Evolutionary conservation across 495 filamentous ascomycete genomes (phyloP).

Genomic region (Lasiosphaeria hispida): DNA sequence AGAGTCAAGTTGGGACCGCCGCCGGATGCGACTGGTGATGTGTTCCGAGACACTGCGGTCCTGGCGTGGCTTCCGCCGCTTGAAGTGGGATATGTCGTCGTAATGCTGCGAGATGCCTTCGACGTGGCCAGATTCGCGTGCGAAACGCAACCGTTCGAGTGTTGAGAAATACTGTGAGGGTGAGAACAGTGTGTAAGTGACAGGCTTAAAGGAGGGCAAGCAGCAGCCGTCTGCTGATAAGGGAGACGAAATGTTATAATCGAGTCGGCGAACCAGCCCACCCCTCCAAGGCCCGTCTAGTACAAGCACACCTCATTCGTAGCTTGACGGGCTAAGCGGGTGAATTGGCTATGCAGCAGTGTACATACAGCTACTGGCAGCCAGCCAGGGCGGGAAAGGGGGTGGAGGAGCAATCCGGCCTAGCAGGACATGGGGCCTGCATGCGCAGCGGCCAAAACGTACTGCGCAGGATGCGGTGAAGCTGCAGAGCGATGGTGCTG

Average conservation of each 20-base stretch:
- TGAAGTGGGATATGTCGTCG: conserved; percentile 42
- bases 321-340: conserved; percentile 21
- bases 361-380: conserved; percentile 7
- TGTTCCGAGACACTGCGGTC: conserved; percentile 39
- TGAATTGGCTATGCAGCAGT: conserved; percentile 27
- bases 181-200: conserved; percentile 6
- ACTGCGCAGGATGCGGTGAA: conserved; percentile 13
- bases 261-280: conserved; percentile 16
- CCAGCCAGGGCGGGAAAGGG: conserved; percentile 21
- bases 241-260: conserved; percentile 1
- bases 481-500: conserved; percentile 14
- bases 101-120: conserved; percentile 42
- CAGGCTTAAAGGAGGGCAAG: not conserved
- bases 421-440: conserved; percentile 28
- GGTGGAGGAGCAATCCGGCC: conserved; percentile 16
- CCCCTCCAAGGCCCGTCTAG: conserved; percentile 5
- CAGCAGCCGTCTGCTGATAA: conserved; percentile 2
- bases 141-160: conserved; percentile 61
- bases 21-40: conserved; percentile 31
- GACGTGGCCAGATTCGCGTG: conserved; percentile 44
- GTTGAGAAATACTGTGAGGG: conserved; percentile 62
- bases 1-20: conserved; percentile 34
- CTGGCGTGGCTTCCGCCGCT: conserved; percentile 35
- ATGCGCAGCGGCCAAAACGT: conserved; percentile 28
- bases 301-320: conserved; percentile 13